Base-by-base conservation (phyloP, 1,139 yeast species). In the Neolecta irregularis region DNA sequence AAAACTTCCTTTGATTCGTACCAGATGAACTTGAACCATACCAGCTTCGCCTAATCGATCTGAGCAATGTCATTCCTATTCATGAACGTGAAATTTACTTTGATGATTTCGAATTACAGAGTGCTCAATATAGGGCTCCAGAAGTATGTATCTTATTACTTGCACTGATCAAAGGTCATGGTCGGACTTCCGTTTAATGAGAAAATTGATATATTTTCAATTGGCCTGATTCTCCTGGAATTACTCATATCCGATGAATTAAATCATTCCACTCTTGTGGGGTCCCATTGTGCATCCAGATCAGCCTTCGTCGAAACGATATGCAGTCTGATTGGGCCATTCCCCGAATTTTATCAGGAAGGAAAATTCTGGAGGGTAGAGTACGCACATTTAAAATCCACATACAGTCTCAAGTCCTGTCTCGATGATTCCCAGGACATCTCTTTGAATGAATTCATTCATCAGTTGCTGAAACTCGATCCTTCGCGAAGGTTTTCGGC, bases 51-150 rank as follows among this genome's bases (percentile, higher is more conserved):
- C 8, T 33, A 15, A 33, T 33, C 23, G 35, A 33, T 26, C 21
- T 33, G 17, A 23, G 35, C 13, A 33, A 33, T 8, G 35, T 33
- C 11, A 28, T 33, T 12, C 35, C 34, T 13, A 12, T 33, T 9
- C 24, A 18, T 7, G 36, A 21, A 13, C 12, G 8, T 17, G 34
- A 21, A 11, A 13, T 12, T 8, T 33, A 33, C 23, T 33, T 23
- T 24, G 34, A 12, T 2, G 35, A 24, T 26, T 33, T 30, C n/a
- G 35, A 33, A 19, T 18, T 33, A 18, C 35, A 33, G 15, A 29
- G 37, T 15, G 36, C 22, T 15, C 22, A 33, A 17, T 33, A 24
- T 18, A 23, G 35, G 12, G 35, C 35, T 7, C 35, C 35, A 4
- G 35, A 33, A 16, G 35, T 28, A 28, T 28, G 15, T 1, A 8